These are phyloP conservation scores for Penicillium canariense DNA, from an alignment of 495 filamentous ascomycete species.

Conservation along the genomic window DNA sequence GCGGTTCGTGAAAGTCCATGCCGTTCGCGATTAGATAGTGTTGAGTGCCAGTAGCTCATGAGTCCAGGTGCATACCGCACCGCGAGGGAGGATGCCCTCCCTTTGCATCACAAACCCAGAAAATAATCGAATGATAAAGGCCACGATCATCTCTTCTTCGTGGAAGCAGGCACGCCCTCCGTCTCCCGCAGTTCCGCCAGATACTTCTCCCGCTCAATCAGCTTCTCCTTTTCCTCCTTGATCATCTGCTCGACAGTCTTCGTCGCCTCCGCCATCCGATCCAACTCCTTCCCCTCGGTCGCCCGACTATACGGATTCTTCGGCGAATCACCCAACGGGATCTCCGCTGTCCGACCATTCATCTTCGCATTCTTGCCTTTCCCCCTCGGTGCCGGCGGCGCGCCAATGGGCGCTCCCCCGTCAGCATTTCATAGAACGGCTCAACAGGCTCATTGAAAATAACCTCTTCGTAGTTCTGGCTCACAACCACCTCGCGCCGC, in stretches of 20 bases:
- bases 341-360: slow-evolving; percentile 63
- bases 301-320: slow-evolving; percentile 72
- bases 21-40: no score
- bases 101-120: neutral
- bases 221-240: slow-evolving; percentile 63
- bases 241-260: slow-evolving; percentile 70
- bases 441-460: slow-evolving; percentile 96
- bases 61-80: no score
- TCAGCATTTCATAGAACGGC: slow-evolving; percentile 79
- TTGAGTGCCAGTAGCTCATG: no score
- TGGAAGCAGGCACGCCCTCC: slow-evolving; percentile 40
- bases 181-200: slow-evolving; percentile 61
- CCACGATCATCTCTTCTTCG: slow-evolving; percentile 43
- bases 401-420: slow-evolving; percentile 50
- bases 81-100: neutral
- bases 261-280: slow-evolving; percentile 54
- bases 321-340: slow-evolving; percentile 60
- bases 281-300: slow-evolving; percentile 68
- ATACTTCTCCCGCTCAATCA: slow-evolving; percentile 60
- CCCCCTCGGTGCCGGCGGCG: slow-evolving; percentile 34
- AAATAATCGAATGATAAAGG: neutral
- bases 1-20: no score
- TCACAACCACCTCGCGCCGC: slow-evolving; percentile 61
- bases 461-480: slow-evolving; percentile 84
- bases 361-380: slow-evolving; percentile 50